A percentile compares a stretch with the other conserved stretches of the same genome.
These are phyloP conservation scores for Vaccinium vitisidaea DNA, from an alignment of 148 eudicot species.

Conservation along the genomic window DNA sequence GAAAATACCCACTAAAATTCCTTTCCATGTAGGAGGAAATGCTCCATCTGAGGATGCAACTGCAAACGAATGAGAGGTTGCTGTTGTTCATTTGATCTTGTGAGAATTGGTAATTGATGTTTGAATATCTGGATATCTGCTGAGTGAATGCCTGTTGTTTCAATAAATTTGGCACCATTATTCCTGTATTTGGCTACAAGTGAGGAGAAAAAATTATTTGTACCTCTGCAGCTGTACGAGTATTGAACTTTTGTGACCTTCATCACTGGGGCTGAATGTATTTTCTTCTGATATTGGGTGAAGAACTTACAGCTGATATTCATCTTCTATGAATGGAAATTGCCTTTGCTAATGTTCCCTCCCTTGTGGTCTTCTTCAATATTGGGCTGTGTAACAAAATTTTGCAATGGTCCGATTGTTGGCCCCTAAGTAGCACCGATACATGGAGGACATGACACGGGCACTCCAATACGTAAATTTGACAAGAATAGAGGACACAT, in stretches of 20 bases:
- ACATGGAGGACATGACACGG: no score
- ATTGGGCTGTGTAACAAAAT: neutral
- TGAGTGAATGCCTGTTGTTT: neutral
- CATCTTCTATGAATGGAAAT: neutral
- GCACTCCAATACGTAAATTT: no score
- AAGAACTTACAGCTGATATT: constrained; percentile 2
- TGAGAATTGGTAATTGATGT: neutral
- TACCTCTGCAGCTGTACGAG: neutral
- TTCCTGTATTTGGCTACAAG: neutral
- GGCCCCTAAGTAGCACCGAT: neutral
- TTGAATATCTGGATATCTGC: neutral
- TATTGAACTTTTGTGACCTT: neutral
- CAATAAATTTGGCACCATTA: neutral
- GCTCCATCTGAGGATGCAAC: constrained; percentile 56
- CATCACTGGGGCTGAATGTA: constrained; percentile 16
- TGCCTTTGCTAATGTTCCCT: neutral
- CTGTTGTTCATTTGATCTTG: constrained; percentile 6
- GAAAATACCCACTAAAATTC: neutral
- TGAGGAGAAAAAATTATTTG: neutral
- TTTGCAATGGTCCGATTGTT: neutral
- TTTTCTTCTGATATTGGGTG: neutral
- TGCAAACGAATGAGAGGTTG: constrained; percentile 47
- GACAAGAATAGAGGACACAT: no score
- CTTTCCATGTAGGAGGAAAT: constrained; percentile 44
- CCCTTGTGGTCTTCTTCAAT: neutral